These are phyloP conservation scores for Amauroascus niger DNA, from an alignment of 2,329 filamentous ascomycete species.

Conservation along the genomic window DNA sequence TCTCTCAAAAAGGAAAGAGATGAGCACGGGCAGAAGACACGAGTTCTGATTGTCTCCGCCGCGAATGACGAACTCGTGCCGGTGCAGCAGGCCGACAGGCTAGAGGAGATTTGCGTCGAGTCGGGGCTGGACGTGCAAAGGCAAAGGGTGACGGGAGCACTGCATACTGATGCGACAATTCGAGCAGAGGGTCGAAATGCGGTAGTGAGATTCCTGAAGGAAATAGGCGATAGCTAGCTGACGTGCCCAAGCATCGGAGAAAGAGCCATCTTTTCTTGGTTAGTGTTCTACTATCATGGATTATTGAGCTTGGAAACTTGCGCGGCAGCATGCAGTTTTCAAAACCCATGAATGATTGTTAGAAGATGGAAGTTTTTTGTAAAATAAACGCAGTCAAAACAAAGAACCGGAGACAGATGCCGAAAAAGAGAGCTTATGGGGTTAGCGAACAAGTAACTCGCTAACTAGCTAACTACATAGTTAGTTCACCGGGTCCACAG, in stretches of 20 bases:
- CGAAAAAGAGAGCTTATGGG: neutral
- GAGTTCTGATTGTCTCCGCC: constrained; percentile 35
- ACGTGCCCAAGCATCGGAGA: neutral
- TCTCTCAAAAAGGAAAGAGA: neutral
- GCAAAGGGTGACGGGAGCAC: constrained; percentile 36
- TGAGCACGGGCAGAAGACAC: constrained; percentile 14
- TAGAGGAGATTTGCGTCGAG: constrained; percentile 30
- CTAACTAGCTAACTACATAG: no score
- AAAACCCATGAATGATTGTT: no score
- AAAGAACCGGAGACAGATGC: neutral
- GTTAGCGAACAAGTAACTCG: no score
- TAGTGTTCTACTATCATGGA: no score
- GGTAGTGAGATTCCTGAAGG: constrained; percentile 23
- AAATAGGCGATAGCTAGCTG: neutral
- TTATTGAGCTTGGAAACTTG: no score
- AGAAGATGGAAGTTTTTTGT: no score
- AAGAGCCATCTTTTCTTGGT: no score
- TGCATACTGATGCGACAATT: constrained; percentile 43
- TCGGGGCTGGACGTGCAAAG: constrained; percentile 28
- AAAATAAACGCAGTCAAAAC: no score
- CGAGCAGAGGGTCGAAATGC: constrained; percentile 36
- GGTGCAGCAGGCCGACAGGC: constrained; percentile 25
- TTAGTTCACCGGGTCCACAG: no score
- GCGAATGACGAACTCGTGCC: constrained; percentile 40
- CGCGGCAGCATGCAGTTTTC: no score